These are phyloP conservation scores for Lycium ferocissimum DNA, from an alignment of 257 asterid genomes.

Conservation along the genomic window DNA sequence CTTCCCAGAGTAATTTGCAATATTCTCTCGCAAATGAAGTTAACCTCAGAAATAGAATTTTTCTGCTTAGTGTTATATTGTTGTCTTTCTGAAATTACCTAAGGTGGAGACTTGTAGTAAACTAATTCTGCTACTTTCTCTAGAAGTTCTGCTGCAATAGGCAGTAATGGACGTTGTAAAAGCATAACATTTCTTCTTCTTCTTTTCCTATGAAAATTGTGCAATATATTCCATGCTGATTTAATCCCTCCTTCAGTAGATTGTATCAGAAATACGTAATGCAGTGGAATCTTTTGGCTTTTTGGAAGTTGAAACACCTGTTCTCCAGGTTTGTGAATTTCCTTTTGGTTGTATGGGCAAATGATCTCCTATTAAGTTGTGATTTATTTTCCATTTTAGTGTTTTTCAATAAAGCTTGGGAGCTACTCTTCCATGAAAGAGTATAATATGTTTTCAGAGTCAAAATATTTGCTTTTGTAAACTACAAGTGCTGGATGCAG, in stretches of 20 bases:
- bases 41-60: neutral
- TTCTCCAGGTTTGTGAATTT: slow-evolving; percentile 81
- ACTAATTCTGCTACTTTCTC: neutral
- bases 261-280: slow-evolving; percentile 90
- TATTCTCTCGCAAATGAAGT: neutral
- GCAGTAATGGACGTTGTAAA: neutral
- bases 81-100: slow-evolving; percentile 18
- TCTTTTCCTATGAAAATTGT: slow-evolving; percentile 5
- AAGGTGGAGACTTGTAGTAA: neutral
- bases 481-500: neutral
- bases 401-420: neutral
- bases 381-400: neutral
- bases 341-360: slow-evolving; percentile 29
- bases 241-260: slow-evolving; percentile 61
- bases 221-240: slow-evolving; percentile 39
- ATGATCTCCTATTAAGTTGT: neutral
- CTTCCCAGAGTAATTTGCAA: neutral
- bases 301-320: slow-evolving; percentile 95
- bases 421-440: slow-evolving; percentile 3
- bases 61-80: neutral
- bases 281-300: slow-evolving; percentile 94
- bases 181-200: neutral
- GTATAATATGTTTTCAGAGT: neutral
- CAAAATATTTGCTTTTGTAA: neutral
- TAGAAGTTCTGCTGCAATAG: slow-evolving; percentile 16